Conservation (phyloP, 495 filamentous ascomycete genomes). For the Talaromyces stipitatus region DNA sequence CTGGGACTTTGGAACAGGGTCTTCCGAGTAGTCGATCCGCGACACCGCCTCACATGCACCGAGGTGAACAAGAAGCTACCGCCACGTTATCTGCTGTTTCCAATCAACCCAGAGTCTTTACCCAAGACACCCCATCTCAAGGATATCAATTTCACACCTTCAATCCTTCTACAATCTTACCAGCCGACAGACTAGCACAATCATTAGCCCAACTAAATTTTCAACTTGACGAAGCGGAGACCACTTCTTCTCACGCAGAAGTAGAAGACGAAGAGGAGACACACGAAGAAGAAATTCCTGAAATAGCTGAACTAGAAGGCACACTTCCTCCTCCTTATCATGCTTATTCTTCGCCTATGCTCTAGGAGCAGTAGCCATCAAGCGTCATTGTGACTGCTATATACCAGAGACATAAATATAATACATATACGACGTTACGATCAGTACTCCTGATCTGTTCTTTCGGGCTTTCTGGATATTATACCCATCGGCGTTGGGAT, state of each 20-base stretch:
- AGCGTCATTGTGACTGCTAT: neutral
- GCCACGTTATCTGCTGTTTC: neutral
- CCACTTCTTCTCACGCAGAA: neutral
- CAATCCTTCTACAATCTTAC: neutral
- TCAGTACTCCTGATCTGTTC: no score
- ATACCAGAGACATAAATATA: no score
- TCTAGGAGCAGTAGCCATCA: neutral
- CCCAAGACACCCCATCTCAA: neutral
- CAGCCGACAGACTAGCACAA: neutral
- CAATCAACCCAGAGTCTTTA: neutral
- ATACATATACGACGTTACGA: no score
- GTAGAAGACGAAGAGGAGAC: neutral
- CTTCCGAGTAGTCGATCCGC: slow-evolving; percentile 16
- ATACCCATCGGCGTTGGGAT: no score
- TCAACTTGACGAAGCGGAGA: neutral
- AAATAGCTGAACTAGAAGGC: neutral
- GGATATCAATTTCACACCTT: neutral
- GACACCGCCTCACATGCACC: slow-evolving; percentile 19
- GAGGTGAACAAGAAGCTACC: neutral
- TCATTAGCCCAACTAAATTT: neutral
- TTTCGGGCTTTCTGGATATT: no score
- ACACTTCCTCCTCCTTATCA: neutral
- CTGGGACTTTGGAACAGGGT: slow-evolving; percentile 20
- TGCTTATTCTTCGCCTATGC: neutral
- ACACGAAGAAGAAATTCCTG: neutral